phyloP scores from a whole-genome alignment of 768 basidiomycete species.

The Cantharellus cinnabarinus region DNA sequence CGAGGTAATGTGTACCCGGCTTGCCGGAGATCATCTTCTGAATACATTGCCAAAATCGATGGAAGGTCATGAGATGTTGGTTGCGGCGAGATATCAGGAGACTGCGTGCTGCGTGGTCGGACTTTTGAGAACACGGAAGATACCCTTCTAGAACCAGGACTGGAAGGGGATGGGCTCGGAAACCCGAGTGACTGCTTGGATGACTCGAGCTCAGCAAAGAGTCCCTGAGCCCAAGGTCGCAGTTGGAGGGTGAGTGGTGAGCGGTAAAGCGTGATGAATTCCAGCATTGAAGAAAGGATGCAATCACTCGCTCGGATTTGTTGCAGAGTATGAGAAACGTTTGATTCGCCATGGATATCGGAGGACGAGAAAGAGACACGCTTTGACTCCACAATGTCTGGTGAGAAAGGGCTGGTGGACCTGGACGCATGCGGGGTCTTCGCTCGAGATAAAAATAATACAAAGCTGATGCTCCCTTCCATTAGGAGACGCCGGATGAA shows the following conservation, averaged over 20 bases:
- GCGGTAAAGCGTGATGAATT: constrained; percentile 40
- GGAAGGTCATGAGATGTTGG: not conserved
- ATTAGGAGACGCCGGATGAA: constrained; percentile 31
- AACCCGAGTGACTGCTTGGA: not conserved
- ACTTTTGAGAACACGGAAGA: not conserved
- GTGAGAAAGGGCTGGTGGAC: constrained; percentile 12
- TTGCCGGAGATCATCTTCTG: not conserved
- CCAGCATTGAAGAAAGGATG: constrained; percentile 48
- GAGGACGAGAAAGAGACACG: constrained; percentile 3
- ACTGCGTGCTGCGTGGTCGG: not conserved
- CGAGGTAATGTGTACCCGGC: not conserved
- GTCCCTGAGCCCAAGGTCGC: constrained; percentile 40
- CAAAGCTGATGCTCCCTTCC: constrained; percentile 34
- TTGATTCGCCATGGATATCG: not conserved
- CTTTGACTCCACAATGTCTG: not conserved
- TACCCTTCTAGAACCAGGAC: not conserved
- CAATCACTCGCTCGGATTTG: constrained; percentile 45
- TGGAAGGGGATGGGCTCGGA: not conserved
- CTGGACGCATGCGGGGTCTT: constrained; percentile 27
- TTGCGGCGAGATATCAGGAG: not conserved
- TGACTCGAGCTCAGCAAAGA: not conserved
- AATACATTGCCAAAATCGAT: not conserved
- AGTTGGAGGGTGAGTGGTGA: constrained; percentile 45
- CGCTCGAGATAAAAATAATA: not conserved
- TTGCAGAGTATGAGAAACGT: not conserved